These are phyloP conservation scores for Fusarium tanahbumbuense DNA, from an alignment of 2,329 filamentous ascomycete species.

Conservation along the genomic window DNA sequence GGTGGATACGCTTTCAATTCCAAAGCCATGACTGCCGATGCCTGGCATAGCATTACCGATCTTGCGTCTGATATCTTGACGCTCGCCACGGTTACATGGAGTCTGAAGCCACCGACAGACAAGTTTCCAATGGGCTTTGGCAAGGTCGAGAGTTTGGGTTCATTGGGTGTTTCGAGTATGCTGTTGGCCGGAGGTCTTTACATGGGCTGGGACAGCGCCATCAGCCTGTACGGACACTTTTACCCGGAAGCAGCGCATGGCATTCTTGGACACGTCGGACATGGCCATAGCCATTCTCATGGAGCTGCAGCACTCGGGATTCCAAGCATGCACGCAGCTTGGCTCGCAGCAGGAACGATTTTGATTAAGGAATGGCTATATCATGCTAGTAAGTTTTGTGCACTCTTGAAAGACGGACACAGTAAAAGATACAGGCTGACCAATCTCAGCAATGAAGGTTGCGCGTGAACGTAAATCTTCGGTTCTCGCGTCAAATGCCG, in stretches of 20 bases:
- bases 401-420: neutral
- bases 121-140: constrained; percentile 92
- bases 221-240: constrained; percentile 76
- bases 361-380: constrained; percentile 97
- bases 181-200: constrained; percentile 89
- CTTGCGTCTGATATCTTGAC: constrained; percentile 95
- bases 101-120: constrained; percentile 83
- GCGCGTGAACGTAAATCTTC: constrained; percentile 94
- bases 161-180: constrained; percentile 91
- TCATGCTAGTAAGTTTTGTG: constrained; percentile 81
- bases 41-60: constrained; percentile 94
- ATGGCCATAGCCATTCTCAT: constrained; percentile 75
- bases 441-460: constrained; percentile 85
- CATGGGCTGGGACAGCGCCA: constrained; percentile 84
- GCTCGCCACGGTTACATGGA: constrained; percentile 93
- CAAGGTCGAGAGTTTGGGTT: constrained; percentile 97
- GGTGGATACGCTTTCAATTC: constrained; percentile 96
- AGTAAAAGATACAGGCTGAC: constrained; percentile 30
- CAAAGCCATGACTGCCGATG: constrained; percentile 91
- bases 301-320: constrained; percentile 58
- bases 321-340: constrained; percentile 93
- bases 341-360: constrained; percentile 91
- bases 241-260: constrained; percentile 76
- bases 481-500: constrained; percentile 92
- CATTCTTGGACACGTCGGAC: constrained; percentile 68